Evolutionary conservation across 371 early-diverging fungal species (phyloP).

Genomic region (Cokeromyces recurvatus): DNA sequence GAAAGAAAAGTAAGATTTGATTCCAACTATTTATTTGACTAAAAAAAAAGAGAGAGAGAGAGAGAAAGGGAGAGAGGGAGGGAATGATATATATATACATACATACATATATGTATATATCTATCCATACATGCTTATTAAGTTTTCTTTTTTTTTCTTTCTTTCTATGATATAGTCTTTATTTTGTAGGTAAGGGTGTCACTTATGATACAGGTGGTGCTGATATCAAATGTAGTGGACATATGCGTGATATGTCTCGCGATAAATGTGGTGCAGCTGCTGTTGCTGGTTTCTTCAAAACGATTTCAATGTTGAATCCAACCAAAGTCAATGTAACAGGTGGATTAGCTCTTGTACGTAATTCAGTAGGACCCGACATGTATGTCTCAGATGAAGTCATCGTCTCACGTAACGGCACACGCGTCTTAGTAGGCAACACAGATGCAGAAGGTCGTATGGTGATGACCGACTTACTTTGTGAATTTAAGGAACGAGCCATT

Average conservation of each 20-base stretch:
- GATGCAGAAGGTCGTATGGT: constrained; percentile 93
- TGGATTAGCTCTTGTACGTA: constrained; percentile 74
- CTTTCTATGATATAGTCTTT: no score
- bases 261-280: constrained; percentile 90
- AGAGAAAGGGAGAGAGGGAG: no score
- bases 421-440: constrained; percentile 82
- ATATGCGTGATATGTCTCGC: constrained; percentile 85
- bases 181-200: constrained; percentile 89
- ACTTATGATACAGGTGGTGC: constrained; percentile 91
- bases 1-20: constrained; percentile 68
- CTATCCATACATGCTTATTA: neutral
- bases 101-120: no score
- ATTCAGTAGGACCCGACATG: constrained; percentile 76
- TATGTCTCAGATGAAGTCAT: constrained; percentile 84
- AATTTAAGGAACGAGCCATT: constrained; percentile 72
- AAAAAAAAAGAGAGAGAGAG: no score
- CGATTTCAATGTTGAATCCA: constrained; percentile 62
- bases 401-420: constrained; percentile 73
- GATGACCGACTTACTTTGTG: constrained; percentile 79
- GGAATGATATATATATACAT: no score
- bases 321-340: constrained; percentile 67
- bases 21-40: no score
- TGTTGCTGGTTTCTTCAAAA: constrained; percentile 80
- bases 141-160: no score
- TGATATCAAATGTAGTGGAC: constrained; percentile 79